Evolutionary conservation across 2,329 filamentous ascomycete species (phyloP).

Genomic region (Alternaria brassicae): DNA sequence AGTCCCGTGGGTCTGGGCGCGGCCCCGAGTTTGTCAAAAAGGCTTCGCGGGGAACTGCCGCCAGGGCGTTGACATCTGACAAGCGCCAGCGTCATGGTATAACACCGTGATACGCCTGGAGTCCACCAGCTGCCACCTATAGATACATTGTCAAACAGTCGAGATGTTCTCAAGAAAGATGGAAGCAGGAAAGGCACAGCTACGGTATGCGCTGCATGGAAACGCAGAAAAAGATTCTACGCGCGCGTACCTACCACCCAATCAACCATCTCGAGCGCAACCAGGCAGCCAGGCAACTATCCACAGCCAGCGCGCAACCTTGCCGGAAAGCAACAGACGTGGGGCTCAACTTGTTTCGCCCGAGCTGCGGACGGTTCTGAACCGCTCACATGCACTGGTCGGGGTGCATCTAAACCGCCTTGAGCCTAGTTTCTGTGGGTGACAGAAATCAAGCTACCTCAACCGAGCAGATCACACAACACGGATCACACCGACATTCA

Average conservation of each 20-base stretch:
- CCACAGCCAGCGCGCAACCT: neutral
- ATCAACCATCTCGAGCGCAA: neutral
- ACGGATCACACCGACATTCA: slow-evolving; percentile 7
- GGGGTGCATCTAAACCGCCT: neutral
- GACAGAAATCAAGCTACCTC: neutral
- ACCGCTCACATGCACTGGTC: neutral
- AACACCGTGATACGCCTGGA: neutral
- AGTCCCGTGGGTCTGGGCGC: neutral
- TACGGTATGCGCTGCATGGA: neutral
- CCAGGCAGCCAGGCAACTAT: neutral
- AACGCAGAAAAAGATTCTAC: neutral
- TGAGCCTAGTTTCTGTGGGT: neutral
- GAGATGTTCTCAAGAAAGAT: neutral
- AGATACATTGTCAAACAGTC: neutral
- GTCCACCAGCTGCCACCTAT: neutral
- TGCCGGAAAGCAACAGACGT: neutral
- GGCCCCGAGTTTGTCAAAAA: neutral
- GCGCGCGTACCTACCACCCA: neutral
- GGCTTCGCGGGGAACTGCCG: neutral
- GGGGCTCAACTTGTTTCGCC: neutral
- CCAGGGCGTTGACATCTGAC: neutral
- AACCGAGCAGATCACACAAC: slow-evolving; percentile 5
- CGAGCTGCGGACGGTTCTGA: neutral
- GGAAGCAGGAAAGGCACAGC: neutral
- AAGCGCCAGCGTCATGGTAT: neutral